A percentile compares a stretch with the other conserved stretches of the same genome.
phyloP scores from a whole-genome alignment of 345 rosid genomes.

The Ailanthus altissimus region DNA sequence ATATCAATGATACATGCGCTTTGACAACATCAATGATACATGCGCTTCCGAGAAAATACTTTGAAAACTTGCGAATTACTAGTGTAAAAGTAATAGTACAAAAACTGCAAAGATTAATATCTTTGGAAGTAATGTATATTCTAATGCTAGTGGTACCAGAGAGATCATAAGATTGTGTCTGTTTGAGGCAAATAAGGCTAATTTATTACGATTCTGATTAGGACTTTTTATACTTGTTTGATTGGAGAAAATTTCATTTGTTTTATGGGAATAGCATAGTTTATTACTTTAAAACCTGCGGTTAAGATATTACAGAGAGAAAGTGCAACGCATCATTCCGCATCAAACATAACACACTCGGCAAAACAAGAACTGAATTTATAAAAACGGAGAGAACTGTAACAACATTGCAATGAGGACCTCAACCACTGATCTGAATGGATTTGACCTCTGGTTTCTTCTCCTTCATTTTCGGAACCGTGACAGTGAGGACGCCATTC shows the following conservation, averaged over 20 bases:
- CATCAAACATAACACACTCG: not conserved
- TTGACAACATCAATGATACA: not conserved
- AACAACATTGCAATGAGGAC: not conserved
- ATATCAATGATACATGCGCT: not conserved
- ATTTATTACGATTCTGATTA: too few relatives aligned
- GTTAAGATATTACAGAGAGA: not conserved
- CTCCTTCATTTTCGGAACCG: conserved; percentile 28
- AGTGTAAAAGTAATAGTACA: too few relatives aligned
- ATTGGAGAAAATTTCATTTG: not conserved
- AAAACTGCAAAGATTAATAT: too few relatives aligned
- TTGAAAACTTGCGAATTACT: too few relatives aligned
- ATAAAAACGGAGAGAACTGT: not conserved
- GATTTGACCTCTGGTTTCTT: conserved; percentile 30
- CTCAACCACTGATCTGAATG: conserved; percentile 30
- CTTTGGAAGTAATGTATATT: too few relatives aligned
- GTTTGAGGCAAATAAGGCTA: too few relatives aligned
- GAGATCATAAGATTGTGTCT: too few relatives aligned
- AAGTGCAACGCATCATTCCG: not conserved
- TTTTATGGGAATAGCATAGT: not conserved
- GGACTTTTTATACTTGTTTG: not conserved
- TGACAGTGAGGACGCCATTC: conserved; percentile 29
- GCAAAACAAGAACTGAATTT: not conserved
- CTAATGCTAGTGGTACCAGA: too few relatives aligned
- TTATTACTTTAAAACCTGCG: not conserved
- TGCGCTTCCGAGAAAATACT: too few relatives aligned